A percentile compares a stretch with the other conserved stretches of the same genome.
Conservation (phyloP, 192 early-diverging fungal species). For the Backusella tuberculispora region DNA sequence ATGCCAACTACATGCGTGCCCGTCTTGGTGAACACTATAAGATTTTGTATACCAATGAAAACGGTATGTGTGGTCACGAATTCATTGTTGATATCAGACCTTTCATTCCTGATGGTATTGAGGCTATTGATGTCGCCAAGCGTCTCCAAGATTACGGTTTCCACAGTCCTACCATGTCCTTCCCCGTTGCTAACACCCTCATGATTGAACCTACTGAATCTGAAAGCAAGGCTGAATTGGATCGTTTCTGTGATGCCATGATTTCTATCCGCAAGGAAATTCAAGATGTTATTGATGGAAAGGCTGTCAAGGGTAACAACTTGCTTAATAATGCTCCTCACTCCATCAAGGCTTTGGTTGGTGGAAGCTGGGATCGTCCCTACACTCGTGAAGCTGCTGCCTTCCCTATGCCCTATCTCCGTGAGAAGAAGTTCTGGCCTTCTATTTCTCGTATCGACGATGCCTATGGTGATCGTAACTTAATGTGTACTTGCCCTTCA, state of each 20-base stretch:
- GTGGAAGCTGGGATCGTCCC: conserved; percentile 83
- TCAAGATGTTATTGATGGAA: conserved; percentile 81
- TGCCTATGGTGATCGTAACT: conserved; percentile 92
- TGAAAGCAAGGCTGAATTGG: conserved; percentile 90
- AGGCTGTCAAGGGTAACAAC: conserved; percentile 86
- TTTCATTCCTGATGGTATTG: conserved; percentile 81
- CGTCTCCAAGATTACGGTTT: conserved; percentile 99
- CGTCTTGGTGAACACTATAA: conserved; percentile 91
- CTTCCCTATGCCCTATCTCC: conserved; percentile 83
- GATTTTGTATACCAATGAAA: conserved; percentile 89
- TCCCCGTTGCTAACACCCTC: conserved; percentile 97
- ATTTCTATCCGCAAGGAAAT: conserved; percentile 95
- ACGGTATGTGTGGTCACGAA: conserved; percentile 98
- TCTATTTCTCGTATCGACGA: conserved; percentile 93
- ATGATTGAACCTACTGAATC: conserved; percentile 99
- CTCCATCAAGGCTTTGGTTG: conserved; percentile 74
- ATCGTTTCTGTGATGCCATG: conserved; percentile 98
- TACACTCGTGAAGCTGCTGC: conserved; percentile 91
- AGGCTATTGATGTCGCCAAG: conserved; percentile 98
- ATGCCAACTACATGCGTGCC: conserved; percentile 98
- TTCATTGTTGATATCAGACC: conserved; percentile 97
- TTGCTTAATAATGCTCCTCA: conserved; percentile 91
- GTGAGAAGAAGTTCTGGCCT: conserved; percentile 97
- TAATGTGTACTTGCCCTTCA: conserved; percentile 96
- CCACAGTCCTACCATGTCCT: conserved; percentile 99